phyloP scores from a whole-genome alignment of 768 basidiomycete species.

The Tylopilus plumbeoviolaceoides region DNA sequence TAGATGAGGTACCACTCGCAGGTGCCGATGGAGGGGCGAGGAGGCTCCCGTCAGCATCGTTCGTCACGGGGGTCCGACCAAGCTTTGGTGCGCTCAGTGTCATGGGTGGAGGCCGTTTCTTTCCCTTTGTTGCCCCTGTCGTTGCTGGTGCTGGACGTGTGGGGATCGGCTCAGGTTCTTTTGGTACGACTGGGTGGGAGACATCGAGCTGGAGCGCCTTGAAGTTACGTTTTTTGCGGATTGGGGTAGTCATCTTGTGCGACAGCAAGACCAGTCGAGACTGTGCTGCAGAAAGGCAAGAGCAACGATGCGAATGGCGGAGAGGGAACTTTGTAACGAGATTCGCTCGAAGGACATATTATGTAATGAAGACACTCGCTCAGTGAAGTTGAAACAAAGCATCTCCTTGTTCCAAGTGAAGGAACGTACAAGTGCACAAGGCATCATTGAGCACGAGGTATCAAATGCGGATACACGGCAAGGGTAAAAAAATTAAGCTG shows the following conservation, averaged over 20 bases:
- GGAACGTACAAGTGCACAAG: not conserved
- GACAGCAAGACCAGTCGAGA: slow-evolving; percentile 4
- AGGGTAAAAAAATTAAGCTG: not conserved
- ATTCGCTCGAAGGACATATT: slow-evolving; percentile 4
- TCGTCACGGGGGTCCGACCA: slow-evolving; percentile 31
- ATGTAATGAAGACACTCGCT: slow-evolving; percentile 15
- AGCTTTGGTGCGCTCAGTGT: slow-evolving; percentile 70
- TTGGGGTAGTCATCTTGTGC: slow-evolving; percentile 35
- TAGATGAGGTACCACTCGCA: slow-evolving; percentile 46
- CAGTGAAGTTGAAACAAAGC: not conserved
- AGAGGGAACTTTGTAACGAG: slow-evolving; percentile 16
- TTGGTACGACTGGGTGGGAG: slow-evolving; percentile 36
- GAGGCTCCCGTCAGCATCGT: slow-evolving; percentile 38
- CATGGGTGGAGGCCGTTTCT: slow-evolving; percentile 83
- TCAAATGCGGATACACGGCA: not conserved
- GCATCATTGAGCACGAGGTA: not conserved
- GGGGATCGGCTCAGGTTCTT: slow-evolving; percentile 42
- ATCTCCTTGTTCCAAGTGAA: no score
- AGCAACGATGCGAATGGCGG: slow-evolving; percentile 11
- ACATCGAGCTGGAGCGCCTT: slow-evolving; percentile 78
- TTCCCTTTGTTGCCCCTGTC: slow-evolving; percentile 40
- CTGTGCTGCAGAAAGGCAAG: slow-evolving; percentile 1
- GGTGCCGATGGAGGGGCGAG: slow-evolving; percentile 54
- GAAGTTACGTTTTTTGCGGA: slow-evolving; percentile 92
- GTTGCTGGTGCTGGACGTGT: slow-evolving; percentile 44